A percentile compares a stretch with the other conserved stretches of the same genome.
Evolutionary conservation across 2,329 filamentous ascomycete genomes (phyloP).

Genomic region (Rhexocercosporidium sp.): DNA sequence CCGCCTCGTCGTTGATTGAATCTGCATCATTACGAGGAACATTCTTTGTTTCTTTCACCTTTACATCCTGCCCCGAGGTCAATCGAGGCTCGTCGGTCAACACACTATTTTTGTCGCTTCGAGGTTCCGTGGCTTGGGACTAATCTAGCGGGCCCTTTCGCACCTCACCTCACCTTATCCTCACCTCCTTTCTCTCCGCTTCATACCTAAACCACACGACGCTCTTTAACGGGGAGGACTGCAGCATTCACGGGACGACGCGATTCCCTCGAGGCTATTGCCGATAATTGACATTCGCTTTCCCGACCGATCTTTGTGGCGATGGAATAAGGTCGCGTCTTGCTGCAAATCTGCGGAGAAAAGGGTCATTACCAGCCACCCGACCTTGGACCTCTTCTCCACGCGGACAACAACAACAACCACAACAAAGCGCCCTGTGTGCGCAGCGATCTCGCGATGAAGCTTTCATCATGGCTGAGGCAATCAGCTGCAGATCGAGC

Average conservation of each 20-base stretch:
- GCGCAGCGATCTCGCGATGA: constrained; percentile 39
- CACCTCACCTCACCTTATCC: not conserved
- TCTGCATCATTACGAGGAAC: not conserved
- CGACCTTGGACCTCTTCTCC: constrained; percentile 23
- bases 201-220: constrained; percentile 13
- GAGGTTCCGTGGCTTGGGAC: constrained; percentile 10
- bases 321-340: constrained; percentile 33
- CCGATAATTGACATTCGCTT: constrained; percentile 12
- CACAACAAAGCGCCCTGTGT: constrained; percentile 22
- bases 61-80: constrained; percentile 5
- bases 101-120: constrained; percentile 4
- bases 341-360: constrained; percentile 18
- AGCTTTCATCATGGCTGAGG: constrained; percentile 40
- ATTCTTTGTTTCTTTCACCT: constrained; percentile 8
- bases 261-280: not conserved
- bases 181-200: constrained; percentile 14
- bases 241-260: not conserved
- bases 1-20: not conserved
- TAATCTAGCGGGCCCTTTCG: constrained; percentile 11
- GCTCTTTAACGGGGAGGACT: constrained; percentile 21
- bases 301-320: not conserved
- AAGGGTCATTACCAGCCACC: constrained; percentile 27
- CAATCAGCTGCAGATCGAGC: constrained; percentile 33
- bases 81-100: not conserved
- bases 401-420: constrained; percentile 21